Conservation (phyloP, 352 stramenopile genomes). For the Phytophthora aleatoria region DNA sequence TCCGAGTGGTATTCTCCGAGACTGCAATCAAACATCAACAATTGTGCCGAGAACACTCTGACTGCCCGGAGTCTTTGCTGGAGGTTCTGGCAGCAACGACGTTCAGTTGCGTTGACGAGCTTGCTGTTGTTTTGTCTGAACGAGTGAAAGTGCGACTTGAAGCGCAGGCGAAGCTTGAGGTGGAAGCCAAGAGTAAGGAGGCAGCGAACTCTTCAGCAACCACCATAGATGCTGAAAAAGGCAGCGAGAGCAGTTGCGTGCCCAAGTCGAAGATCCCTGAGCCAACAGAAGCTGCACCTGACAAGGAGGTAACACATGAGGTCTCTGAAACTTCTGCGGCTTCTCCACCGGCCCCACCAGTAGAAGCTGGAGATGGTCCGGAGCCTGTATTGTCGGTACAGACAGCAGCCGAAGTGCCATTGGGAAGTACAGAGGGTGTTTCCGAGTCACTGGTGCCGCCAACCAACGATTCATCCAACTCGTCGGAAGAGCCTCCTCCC, state of each 20-base stretch:
- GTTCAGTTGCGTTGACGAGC: constrained; percentile 34
- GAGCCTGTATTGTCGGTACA: constrained; percentile 22
- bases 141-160: constrained; percentile 22
- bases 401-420: constrained; percentile 11
- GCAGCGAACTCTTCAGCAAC: not conserved
- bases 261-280: constrained; percentile 8
- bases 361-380: constrained; percentile 26
- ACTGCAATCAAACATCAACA: constrained; percentile 49
- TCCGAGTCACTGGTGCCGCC: not conserved
- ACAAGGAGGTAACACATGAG: constrained; percentile 16
- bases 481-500: constrained; percentile 7
- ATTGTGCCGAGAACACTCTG: constrained; percentile 37
- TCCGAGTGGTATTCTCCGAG: constrained; percentile 66
- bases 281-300: not conserved
- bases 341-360: constrained; percentile 13
- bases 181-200: constrained; percentile 15
- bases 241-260: constrained; percentile 8
- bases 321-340: not conserved
- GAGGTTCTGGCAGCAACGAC: constrained; percentile 25
- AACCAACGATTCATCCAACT: constrained; percentile 13
- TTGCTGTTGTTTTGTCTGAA: constrained; percentile 34
- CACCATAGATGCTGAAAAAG: constrained; percentile 10
- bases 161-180: constrained; percentile 13
- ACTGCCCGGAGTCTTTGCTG: constrained; percentile 36
- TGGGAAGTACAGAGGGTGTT: constrained; percentile 1